Evolutionary conservation across 352 stramenopile species (phyloP).

Genomic region (Pythium pectinolyticum): DNA sequence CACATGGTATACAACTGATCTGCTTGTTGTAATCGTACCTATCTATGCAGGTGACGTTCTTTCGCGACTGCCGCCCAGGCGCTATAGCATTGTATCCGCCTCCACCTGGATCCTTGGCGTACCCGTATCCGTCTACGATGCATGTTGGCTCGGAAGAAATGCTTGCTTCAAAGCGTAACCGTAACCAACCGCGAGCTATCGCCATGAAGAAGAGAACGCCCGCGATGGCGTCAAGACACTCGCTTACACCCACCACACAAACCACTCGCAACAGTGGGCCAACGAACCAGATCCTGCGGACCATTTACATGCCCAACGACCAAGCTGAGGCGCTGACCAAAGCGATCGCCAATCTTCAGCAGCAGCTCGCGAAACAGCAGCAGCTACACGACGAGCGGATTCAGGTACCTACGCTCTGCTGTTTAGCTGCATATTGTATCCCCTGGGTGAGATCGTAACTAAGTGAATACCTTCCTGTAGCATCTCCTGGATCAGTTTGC

Average conservation of each 20-base stretch:
- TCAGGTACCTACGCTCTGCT: conserved; percentile 34
- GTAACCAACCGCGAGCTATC: background rate
- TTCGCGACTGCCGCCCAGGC: conserved; percentile 66
- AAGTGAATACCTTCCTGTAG: conserved; percentile 22
- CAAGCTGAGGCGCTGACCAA: conserved; percentile 50
- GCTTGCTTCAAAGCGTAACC: conserved; percentile 5
- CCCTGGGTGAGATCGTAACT: conserved; percentile 1
- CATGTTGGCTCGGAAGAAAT: conserved; percentile 63
- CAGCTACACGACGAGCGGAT: conserved; percentile 57
- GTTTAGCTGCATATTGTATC: background rate
- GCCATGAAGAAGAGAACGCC: background rate
- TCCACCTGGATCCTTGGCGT: conserved; percentile 35
- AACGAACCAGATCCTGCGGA: conserved; percentile 50
- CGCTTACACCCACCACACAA: background rate
- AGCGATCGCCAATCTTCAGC: conserved; percentile 56
- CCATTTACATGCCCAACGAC: conserved; percentile 78
- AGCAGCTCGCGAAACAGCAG: conserved; percentile 59
- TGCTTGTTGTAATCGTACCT: no score
- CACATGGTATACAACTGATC: background rate
- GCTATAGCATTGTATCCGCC: conserved; percentile 53
- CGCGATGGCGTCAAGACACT: background rate
- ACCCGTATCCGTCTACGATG: conserved; percentile 74
- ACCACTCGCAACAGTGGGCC: background rate
- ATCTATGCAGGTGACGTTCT: conserved; percentile 80
- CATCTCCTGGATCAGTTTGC: conserved; percentile 55